These are phyloP conservation scores for Tetratostichococcus sp. DNA, from an alignment of 139 green algal genomes.

Conservation along the genomic window DNA sequence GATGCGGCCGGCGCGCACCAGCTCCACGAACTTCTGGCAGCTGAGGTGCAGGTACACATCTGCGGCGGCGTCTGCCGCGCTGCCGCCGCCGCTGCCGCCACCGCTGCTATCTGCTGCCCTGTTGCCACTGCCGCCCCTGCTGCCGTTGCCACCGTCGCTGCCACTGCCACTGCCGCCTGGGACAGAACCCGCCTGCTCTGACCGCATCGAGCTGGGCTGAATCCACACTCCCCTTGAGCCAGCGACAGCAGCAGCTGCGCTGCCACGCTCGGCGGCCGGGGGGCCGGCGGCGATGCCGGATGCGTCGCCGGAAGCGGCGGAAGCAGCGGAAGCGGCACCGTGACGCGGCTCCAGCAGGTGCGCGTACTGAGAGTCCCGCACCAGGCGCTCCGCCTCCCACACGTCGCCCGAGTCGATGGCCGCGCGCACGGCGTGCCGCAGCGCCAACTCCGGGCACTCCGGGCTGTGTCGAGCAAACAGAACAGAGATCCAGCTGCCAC, in stretches of 20 bases:
- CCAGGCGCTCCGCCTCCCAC: slow-evolving; percentile 25
- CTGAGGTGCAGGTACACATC: slow-evolving; percentile 57
- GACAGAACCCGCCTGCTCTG: no score
- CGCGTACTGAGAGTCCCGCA: slow-evolving; percentile 13
- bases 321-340: no score
- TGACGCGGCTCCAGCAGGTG: slow-evolving; percentile 8
- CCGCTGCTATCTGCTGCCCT: not conserved
- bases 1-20: slow-evolving; percentile 20
- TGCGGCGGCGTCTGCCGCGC: slow-evolving; percentile 6
- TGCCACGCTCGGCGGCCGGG: no score
- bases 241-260: no score
- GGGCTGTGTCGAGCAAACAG: not conserved
- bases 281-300: no score
- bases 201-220: no score
- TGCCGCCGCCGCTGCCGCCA: not conserved
- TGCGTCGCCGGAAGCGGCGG: no score
- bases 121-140: not conserved
- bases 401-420: slow-evolving; percentile 42
- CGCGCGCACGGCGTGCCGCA: slow-evolving; percentile 26
- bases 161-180: no score
- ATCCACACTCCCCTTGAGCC: no score
- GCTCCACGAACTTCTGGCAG: slow-evolving; percentile 77
- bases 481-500: not conserved
- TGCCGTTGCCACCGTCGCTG: not conserved
- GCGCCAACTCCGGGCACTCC: slow-evolving; percentile 6